Evolutionary conservation across 257 asterid genomes (phyloP).

Genomic region (Solanum chiquidenum): DNA sequence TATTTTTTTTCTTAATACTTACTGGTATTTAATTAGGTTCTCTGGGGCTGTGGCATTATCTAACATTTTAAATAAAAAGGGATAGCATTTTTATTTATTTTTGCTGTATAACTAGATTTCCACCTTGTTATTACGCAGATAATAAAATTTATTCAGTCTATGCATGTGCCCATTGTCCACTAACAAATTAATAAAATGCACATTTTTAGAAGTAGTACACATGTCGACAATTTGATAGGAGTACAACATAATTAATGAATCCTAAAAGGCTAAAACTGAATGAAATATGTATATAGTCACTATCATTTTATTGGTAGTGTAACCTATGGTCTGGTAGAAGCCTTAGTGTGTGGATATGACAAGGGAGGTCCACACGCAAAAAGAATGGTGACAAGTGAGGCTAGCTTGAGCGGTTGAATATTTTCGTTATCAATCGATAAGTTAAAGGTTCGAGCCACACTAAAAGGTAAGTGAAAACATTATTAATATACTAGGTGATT

Average conservation of each 20-base stretch:
- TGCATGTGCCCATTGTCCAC: background rate
- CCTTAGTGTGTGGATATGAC: background rate
- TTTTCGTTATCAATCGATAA: background rate
- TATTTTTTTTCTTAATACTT: background rate
- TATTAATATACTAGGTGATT: background rate
- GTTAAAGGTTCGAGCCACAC: background rate
- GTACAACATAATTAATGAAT: background rate
- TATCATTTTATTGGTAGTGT: background rate
- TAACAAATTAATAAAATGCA: background rate
- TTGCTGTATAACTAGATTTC: constrained; percentile 1
- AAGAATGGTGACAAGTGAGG: background rate
- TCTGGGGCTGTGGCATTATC: background rate
- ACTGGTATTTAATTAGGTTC: background rate
- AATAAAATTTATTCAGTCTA: background rate
- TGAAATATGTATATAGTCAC: background rate
- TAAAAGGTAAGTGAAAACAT: background rate
- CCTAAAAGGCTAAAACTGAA: background rate
- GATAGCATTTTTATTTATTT: background rate
- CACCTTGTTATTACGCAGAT: background rate
- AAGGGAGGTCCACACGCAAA: background rate
- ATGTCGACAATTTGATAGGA: background rate
- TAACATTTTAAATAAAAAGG: background rate
- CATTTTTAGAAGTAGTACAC: background rate
- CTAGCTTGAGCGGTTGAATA: background rate
- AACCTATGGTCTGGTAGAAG: background rate